These are phyloP conservation scores for Orbilia javanica DNA, from an alignment of 2,329 filamentous ascomycete species.

Conservation along the genomic window DNA sequence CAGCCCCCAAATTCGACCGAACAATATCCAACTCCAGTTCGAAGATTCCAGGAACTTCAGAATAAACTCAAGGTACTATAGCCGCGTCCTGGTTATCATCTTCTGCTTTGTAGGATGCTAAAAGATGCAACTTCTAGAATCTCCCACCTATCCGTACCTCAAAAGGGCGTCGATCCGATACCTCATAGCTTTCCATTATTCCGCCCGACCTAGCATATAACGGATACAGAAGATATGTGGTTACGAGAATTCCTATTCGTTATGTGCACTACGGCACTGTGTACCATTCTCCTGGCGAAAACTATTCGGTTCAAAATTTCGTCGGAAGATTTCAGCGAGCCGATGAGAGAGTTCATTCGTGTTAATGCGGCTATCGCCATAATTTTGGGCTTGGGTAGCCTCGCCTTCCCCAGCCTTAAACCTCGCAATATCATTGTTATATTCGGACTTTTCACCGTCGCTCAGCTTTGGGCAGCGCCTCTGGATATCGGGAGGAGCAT, in stretches of 20 bases:
- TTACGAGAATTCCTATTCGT: background rate
- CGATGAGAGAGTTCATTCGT: background rate
- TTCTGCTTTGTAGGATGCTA: too few relatives aligned
- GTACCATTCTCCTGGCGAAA: background rate
- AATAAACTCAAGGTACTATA: too few relatives aligned
- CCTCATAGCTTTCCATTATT: background rate
- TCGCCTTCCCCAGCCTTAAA: background rate
- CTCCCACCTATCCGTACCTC: too few relatives aligned
- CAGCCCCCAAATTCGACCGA: too few relatives aligned
- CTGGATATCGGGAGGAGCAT: background rate
- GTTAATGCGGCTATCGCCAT: background rate
- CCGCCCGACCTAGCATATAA: background rate
- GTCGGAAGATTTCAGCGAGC: background rate
- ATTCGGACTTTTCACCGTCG: background rate
- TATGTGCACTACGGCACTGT: background rate
- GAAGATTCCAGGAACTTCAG: background rate
- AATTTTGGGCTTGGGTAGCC: background rate
- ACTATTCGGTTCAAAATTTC: background rate
- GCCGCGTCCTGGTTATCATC: too few relatives aligned
- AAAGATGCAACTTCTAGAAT: too few relatives aligned
- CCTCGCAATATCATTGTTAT: background rate
- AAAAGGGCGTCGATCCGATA: background rate
- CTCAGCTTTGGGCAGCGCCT: constrained; percentile 4
- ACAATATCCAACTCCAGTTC: too few relatives aligned
- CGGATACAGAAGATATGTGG: background rate